Percentiles rank a stretch among this genome's conserved stretches.
Evolutionary conservation across 163 green algal species (phyloP).

Genomic region (Chloromonas sp.): DNA sequence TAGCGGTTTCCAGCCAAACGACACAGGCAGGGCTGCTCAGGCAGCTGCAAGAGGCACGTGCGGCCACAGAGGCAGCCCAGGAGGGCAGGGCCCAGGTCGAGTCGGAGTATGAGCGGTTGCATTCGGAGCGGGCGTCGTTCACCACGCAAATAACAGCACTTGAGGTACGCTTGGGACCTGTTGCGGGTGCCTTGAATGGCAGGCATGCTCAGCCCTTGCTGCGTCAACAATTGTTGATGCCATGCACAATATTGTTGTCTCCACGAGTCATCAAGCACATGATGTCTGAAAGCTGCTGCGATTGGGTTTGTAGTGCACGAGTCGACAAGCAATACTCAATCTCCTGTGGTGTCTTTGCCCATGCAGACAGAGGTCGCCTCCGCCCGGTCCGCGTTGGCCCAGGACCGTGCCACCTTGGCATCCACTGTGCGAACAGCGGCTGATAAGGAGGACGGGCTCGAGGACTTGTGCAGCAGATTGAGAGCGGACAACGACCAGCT

Average conservation of each 20-base stretch:
- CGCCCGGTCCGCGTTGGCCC: constrained; percentile 6
- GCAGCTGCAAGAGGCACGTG: constrained; percentile 10
- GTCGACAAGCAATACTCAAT: too few relatives aligned
- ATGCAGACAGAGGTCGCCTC: constrained; percentile 6
- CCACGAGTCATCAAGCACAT: too few relatives aligned
- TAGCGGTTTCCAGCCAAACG: constrained; percentile 11
- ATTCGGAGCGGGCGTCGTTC: constrained; percentile 11
- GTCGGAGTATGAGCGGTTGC: constrained; percentile 22
- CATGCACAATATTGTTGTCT: too few relatives aligned
- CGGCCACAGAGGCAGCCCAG: background rate
- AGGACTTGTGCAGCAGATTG: background rate
- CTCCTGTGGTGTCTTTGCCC: too few relatives aligned
- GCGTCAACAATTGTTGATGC: too few relatives aligned
- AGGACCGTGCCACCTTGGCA: constrained; percentile 24
- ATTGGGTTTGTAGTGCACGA: too few relatives aligned
- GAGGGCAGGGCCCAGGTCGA: constrained; percentile 13
- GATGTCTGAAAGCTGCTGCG: too few relatives aligned
- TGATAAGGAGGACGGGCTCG: constrained; percentile 15
- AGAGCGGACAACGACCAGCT: background rate
- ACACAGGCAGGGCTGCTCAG: constrained; percentile 8
- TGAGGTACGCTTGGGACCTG: too few relatives aligned
- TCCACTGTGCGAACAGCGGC: constrained; percentile 12
- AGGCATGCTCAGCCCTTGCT: too few relatives aligned
- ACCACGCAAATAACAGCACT: constrained; percentile 1
- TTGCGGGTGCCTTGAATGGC: too few relatives aligned